These are phyloP conservation scores for Auriscalpium orientale DNA, from an alignment of 768 basidiomycete species.

Conservation along the genomic window DNA sequence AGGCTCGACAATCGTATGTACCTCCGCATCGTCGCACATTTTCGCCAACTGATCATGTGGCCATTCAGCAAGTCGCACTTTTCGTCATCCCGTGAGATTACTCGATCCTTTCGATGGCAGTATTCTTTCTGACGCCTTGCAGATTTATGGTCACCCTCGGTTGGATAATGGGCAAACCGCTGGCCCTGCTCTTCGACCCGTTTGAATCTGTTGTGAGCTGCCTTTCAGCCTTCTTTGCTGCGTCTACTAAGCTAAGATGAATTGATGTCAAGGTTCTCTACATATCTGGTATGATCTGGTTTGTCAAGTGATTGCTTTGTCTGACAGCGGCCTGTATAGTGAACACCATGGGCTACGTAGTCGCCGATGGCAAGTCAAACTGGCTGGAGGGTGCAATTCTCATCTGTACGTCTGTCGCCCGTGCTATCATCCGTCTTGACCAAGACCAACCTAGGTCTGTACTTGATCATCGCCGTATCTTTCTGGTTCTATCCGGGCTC, in stretches of 20 bases:
- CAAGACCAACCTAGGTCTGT: constrained; percentile 31
- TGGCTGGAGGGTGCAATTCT: constrained; percentile 87
- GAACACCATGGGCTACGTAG: constrained; percentile 72
- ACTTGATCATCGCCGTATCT: constrained; percentile 46
- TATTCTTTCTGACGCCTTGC: constrained; percentile 1
- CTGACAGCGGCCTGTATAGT: constrained; percentile 14
- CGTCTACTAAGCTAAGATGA: background rate
- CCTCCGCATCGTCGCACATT: background rate
- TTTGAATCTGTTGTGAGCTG: constrained; percentile 56
- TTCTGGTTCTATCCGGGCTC: constrained; percentile 46
- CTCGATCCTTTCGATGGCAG: background rate
- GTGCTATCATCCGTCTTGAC: background rate
- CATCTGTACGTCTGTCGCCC: constrained; percentile 38
- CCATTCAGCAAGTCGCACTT: constrained; percentile 59
- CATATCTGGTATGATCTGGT: constrained; percentile 33
- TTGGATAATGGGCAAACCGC: constrained; percentile 75
- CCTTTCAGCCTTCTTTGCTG: background rate
- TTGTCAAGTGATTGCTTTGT: background rate
- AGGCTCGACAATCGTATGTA: constrained; percentile 63
- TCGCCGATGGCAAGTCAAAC: constrained; percentile 83
- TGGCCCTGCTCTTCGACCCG: constrained; percentile 81
- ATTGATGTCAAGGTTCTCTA: constrained; percentile 24
- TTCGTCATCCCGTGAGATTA: constrained; percentile 53
- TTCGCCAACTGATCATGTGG: constrained; percentile 1
- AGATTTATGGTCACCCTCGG: constrained; percentile 71